A percentile compares a stretch with the other conserved stretches of the same genome.
Conservation (phyloP, 1,284 basidiomycete genomes). For the Sparassis latifolia region DNA sequence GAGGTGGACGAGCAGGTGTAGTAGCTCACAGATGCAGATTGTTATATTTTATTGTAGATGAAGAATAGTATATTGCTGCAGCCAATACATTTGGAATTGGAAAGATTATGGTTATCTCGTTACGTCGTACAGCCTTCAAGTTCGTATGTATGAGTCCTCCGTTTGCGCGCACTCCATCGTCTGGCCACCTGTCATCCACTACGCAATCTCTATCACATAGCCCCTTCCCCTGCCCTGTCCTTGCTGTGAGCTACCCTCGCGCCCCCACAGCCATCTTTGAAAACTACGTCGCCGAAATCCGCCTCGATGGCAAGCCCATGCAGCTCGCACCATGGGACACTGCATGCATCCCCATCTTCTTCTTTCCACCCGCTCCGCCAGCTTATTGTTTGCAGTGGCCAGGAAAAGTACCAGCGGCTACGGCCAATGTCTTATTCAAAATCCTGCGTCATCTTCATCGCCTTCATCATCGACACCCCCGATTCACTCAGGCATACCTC, state of each 20-base stretch:
- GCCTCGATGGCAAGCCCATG: conserved; percentile 94
- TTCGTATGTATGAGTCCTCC: no score
- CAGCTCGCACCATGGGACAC: conserved; percentile 97
- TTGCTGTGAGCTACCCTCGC: no score
- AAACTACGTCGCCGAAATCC: conserved; percentile 98
- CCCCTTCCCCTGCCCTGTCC: conserved; percentile 1
- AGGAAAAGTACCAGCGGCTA: conserved; percentile 93
- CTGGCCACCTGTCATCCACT: no score
- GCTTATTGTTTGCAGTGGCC: conserved; percentile 50
- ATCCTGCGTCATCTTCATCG: conserved; percentile 97
- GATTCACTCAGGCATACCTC: conserved; percentile 96
- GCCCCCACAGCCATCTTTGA: conserved; percentile 80
- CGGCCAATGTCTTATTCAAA: conserved; percentile 96
- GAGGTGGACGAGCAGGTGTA: no score
- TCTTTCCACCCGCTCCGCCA: not conserved
- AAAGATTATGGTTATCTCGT: no score
- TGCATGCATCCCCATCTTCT: conserved; percentile 56
- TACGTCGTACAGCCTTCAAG: no score
- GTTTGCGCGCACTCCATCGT: no score
- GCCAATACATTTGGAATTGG: no score
- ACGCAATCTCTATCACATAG: no score
- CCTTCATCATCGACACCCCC: conserved; percentile 93
- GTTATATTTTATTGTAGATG: no score
- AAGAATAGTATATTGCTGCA: no score
- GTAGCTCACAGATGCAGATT: no score